phyloP scores from a whole-genome alignment of 495 filamentous ascomycete species.

The Alectoria sarmentosa region DNA sequence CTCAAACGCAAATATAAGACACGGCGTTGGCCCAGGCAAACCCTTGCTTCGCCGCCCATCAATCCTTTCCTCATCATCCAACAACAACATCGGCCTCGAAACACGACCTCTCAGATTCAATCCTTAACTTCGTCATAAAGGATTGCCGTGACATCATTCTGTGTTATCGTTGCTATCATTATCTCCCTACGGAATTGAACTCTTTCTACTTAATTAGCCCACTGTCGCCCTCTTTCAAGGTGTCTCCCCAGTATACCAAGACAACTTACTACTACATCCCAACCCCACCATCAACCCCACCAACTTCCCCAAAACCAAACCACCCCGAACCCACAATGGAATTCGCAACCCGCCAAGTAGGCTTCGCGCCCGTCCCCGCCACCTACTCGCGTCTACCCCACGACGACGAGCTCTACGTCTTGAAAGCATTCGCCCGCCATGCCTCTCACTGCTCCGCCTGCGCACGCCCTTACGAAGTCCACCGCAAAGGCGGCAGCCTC shows the following conservation, averaged over 20 bases:
- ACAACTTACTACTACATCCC: conserved; percentile 19
- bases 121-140: neutral
- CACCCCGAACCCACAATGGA: conserved; percentile 15
- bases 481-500: conserved; percentile 34
- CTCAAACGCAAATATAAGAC: neutral
- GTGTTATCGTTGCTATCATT: neutral
- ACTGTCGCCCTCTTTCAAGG: neutral
- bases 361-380: conserved; percentile 24
- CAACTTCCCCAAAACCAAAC: neutral
- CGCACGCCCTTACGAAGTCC: conserved; percentile 33
- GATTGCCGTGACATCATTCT: neutral
- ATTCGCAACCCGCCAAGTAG: conserved; percentile 19
- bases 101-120: neutral
- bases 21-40: neutral
- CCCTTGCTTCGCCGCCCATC: neutral
- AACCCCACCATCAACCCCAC: neutral
- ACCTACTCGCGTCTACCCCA: conserved; percentile 35
- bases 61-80: neutral
- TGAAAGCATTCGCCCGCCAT: conserved; percentile 36
- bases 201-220: neutral
- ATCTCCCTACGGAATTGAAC: neutral
- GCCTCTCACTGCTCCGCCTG: conserved; percentile 40
- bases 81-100: neutral
- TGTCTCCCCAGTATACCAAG: conserved; percentile 22
- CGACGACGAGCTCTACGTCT: conserved; percentile 39